Base-by-base conservation (phyloP, 2,329 filamentous ascomycete species). In the Aspergillus alliaceus region DNA sequence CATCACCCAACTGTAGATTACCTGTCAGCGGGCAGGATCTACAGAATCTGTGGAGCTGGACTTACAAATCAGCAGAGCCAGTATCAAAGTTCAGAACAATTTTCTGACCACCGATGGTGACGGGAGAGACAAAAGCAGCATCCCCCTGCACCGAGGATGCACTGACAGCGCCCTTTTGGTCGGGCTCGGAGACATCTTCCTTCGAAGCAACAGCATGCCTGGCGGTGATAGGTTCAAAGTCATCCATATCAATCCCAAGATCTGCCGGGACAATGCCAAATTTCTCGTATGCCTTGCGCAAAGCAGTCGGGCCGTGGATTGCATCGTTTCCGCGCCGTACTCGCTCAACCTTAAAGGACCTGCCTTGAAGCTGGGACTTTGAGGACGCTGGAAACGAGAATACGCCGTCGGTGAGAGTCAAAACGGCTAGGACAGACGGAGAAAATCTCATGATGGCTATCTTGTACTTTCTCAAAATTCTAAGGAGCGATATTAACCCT, bases 11-110 rank as follows among this genome's bases (percentile, higher is more conserved):
- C 83, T 86, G 64, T 35, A 25, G 44, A 18, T 4, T 18, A 2
- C 29, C n/a, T 20, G 40, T 54, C 15, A 51, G 51, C 24, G 40
- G 6, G 39, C 11, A n/a, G 44, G 14, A 32, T 11, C 6, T 15
- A 18, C 7, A 24, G 1, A 12, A 8, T 51, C 20, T 11, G 24
- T 8, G 15, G 6, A 20, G 25, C 46, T 6, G 14, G 1, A 71
- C 82, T 69, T 80, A 85, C 77, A 90, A 80, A 72, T 91, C 89
- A 12, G 88, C 84, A 2, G 88, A 90, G 56, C 89, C 89, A n/a
- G 87, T 88, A 73, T 91, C 89, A 68, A 91, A 90, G 70, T 90
- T 85, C 69, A 91, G 75, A 67, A 86, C 84, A 56, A 91, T 66
- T 4, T 80, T 82, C 74, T 91, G 88, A 5, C 86, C 86, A 58